Percentiles rank a stretch among this genome's conserved stretches.
phyloP scores from a whole-genome alignment of 2,329 filamentous ascomycete species.

The Myriosclerotinia curreyana region DNA sequence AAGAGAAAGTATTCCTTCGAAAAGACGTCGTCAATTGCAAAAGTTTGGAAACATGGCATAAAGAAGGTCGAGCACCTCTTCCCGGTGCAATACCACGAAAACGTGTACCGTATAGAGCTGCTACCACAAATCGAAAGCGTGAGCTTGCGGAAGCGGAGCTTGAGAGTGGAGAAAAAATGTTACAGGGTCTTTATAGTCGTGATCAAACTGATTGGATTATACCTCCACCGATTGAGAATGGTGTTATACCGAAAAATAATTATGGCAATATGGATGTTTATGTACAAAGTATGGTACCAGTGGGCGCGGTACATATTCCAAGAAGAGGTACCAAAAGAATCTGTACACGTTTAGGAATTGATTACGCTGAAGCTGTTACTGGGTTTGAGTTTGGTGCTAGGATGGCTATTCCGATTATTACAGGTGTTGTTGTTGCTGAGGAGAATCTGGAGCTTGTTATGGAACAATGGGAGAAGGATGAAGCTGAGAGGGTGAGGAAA shows the following conservation, averaged over 20 bases:
- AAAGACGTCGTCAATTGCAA: conserved; percentile 81
- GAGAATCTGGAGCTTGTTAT: conserved; percentile 73
- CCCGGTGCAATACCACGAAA: conserved; percentile 75
- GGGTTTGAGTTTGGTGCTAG: conserved; percentile 96
- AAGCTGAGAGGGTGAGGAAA: conserved; percentile 69
- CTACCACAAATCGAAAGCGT: conserved; percentile 80
- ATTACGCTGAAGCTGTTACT: conserved; percentile 90
- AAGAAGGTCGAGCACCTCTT: conserved; percentile 79
- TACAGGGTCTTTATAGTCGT: conserved; percentile 79
- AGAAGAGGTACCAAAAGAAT: conserved; percentile 72
- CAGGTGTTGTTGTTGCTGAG: conserved; percentile 82
- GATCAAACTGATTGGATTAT: conserved; percentile 96
- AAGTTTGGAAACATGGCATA: conserved; percentile 95
- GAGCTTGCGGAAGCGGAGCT: conserved; percentile 85
- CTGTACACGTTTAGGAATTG: conserved; percentile 79
- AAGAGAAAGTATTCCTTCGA: conserved; percentile 78
- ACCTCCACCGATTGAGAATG: conserved; percentile 77
- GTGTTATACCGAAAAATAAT: conserved; percentile 86
- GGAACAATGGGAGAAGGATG: conserved; percentile 75
- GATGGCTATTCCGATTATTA: conserved; percentile 88
- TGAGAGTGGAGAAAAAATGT: conserved; percentile 71
- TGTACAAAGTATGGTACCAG: conserved; percentile 86
- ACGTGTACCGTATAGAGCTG: conserved; percentile 82
- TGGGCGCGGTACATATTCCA: conserved; percentile 79
- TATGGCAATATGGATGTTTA: conserved; percentile 98